Conservation (phyloP, 768 basidiomycete genomes). For the Podaxis sp. region DNA sequence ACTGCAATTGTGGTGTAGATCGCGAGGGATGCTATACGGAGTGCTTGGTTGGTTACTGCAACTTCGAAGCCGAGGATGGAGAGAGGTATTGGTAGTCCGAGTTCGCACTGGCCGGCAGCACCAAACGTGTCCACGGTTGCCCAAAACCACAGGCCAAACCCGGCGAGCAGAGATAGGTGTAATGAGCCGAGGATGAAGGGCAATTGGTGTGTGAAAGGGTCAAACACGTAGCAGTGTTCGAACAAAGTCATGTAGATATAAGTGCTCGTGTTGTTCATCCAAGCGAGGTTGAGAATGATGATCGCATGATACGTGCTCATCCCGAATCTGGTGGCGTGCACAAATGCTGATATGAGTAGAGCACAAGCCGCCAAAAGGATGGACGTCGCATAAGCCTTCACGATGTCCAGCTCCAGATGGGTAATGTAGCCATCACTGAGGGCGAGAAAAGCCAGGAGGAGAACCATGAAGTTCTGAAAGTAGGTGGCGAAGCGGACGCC, state of each 20-base stretch:
- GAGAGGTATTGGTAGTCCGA: background rate
- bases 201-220: too few relatives aligned
- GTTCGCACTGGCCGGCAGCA: background rate
- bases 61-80: slow-evolving; percentile 1
- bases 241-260: slow-evolving; percentile 14
- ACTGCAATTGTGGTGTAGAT: too few relatives aligned
- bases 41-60: background rate
- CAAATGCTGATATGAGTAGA: slow-evolving; percentile 25
- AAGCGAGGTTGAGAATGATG: slow-evolving; percentile 27
- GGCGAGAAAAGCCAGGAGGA: slow-evolving; percentile 16
- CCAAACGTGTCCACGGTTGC: slow-evolving; percentile 6
- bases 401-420: slow-evolving; percentile 21
- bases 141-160: slow-evolving; percentile 19
- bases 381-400: too few relatives aligned
- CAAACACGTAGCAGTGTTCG: too few relatives aligned
- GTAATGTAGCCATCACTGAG: slow-evolving; percentile 23
- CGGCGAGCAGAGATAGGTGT: slow-evolving; percentile 16
- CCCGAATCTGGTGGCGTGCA: too few relatives aligned
- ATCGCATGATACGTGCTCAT: slow-evolving; percentile 22
- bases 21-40: too few relatives aligned
- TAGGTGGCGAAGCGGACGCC: too few relatives aligned
- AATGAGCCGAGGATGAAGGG: slow-evolving; percentile 2
- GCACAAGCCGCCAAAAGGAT: slow-evolving; percentile 27
- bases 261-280: slow-evolving; percentile 27
- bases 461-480: too few relatives aligned